Base-by-base conservation (phyloP, 2,329 filamentous ascomycete species). In the Coniochaeta sp. region DNA sequence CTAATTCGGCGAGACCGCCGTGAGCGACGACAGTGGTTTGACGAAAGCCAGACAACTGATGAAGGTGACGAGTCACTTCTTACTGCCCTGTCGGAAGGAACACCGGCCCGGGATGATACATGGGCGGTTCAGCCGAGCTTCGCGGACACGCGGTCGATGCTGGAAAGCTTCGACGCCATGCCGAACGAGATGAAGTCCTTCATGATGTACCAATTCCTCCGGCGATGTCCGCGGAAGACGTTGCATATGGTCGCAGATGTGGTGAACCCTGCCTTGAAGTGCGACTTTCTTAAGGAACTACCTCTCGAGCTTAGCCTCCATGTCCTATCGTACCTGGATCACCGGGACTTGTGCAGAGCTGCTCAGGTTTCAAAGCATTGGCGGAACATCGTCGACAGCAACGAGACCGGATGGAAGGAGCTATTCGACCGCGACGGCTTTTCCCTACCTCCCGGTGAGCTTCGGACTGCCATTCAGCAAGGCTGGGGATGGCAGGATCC, bases 401-500 rank as follows among this genome's bases (percentile, higher is more conserved):
- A 98, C 70, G 95, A 99, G 75, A 93, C 89, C 55, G 91, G 93
- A 16, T 99, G 95, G 95, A 98, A 96, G 74, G 89, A 93, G 64
- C 79, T 97, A 1, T 87, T 99, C 47, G 92, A 96, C 63, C 81
- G 80, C 1, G 92, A 97, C 71, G 91, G 91, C 0, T 97, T 90
- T 72, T 78, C 78, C 30, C 78, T 99, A 1, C 88, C 91, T 0
- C 80, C 87, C 0, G 91, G 90, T 19, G 95, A 99, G 73, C 80
- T 99, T 26, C 87, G 91, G 64, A 88, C 88, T 66, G 93, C 95
- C 32, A 92, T 98, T 59, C 79, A 81, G 47, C 91, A 98, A 77
- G 95, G 95, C 16, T 99, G 95, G 95, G 95, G 93, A 16, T 99
- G 95, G 92, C 95, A 99, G 71, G 91, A 93, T 70, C 91, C 93